Evolutionary conservation across 768 basidiomycete genomes (phyloP), one percentile per base, ranked within the genome.

Genomic region (Amanita rimosa): DNA sequence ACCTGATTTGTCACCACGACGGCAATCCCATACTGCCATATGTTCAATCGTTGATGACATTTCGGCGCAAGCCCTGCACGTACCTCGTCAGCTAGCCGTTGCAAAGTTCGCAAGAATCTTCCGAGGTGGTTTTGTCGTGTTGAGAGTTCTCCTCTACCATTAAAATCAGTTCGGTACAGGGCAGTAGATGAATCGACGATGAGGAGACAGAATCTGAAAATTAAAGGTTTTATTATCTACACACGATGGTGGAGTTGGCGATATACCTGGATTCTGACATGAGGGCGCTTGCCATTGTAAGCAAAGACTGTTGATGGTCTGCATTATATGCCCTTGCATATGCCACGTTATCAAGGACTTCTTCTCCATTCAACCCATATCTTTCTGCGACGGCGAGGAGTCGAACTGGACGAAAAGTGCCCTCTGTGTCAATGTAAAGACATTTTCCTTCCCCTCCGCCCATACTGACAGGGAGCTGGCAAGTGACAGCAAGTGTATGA

Each of bases 361-460:
- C 95, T 64, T 99, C 95, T 41, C 93, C 94, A 55, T 91, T 95
- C 56, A 99, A 71, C n/a, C 96, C 96, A 62, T 84, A 94, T 44
- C 96, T 75, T 67, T 96, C 94, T 3, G 96, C 95, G 9, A 94
- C 90, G 0, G 95, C 92, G 33, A 98, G 76, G 39, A 98, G 73
- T 47, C 96, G 86, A 36, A 89, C 88, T 17, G 96, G 96, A 57
- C 96, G 92, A 73, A 99, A 99, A 7, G 96, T 99, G 22, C 95
- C 95, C 61, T 99, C 96, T 0, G 96, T 98, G 64, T 99, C 96
- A 66, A 99, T 97, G 65, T 96, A 99, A 39, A 99, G 71, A 60
- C 95, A 97, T 67, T 99, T 99, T 34, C 96, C 96, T 67, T 99
- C 96, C 10, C 96, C 96, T 13, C 96, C 96, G 16, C 96, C 95